Conservation (phyloP, 805 yeast genomes). For the Candida methanosorbosa region DNA sequence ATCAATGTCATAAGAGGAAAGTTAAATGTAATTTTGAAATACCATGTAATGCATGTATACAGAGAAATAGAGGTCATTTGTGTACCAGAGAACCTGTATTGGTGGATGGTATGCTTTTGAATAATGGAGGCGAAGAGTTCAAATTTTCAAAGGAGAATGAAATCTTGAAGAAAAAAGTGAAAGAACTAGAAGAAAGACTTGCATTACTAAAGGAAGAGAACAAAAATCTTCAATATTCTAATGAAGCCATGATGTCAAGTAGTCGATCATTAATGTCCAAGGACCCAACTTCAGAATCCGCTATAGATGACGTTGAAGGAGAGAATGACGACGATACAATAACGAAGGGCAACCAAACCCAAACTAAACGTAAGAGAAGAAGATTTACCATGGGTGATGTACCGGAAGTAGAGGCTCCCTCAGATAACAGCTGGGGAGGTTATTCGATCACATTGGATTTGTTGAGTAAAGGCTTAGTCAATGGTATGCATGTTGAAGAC, state of each 20-base stretch:
- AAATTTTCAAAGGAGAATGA: conserved; percentile 20
- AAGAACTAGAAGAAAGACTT: conserved; percentile 17
- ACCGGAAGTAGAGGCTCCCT: too few species aligned
- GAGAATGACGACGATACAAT: background rate
- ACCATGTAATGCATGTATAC: conserved; percentile 38
- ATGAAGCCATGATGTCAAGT: too few species aligned
- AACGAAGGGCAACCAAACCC: background rate
- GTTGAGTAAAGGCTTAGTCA: conserved; percentile 15
- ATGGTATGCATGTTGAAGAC: conserved; percentile 14
- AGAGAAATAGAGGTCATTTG: conserved; percentile 20
- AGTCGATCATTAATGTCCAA: too few species aligned
- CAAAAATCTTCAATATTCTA: background rate
- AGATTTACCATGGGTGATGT: too few species aligned
- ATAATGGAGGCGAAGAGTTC: conserved; percentile 14
- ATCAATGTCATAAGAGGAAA: conserved; percentile 36
- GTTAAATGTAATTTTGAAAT: conserved; percentile 39
- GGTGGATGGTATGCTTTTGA: conserved; percentile 23
- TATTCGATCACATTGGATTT: conserved; percentile 17
- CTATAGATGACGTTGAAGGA: background rate
- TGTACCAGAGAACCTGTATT: conserved; percentile 26
- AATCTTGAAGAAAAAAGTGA: conserved; percentile 16
- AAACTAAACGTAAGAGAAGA: too few species aligned
- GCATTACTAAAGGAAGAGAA: conserved; percentile 3
- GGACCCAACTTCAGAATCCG: background rate
- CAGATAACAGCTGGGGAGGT: conserved; percentile 13